Evolutionary conservation across 2,329 filamentous ascomycete genomes (phyloP), one percentile per base, ranked within the genome.

Genomic region (Clonostachys chloroleuca): DNA sequence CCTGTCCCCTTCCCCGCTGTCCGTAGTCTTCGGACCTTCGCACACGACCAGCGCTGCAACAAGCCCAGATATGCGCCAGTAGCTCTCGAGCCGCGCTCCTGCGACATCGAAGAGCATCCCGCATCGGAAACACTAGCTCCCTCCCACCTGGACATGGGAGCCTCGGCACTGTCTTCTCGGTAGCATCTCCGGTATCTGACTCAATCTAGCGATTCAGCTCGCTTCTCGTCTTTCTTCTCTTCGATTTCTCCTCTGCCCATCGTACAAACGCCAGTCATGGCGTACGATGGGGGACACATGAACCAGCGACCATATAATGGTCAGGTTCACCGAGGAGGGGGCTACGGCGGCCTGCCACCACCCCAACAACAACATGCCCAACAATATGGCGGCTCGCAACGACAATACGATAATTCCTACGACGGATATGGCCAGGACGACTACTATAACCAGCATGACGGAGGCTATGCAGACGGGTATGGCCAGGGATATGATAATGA

Each of bases 241-340:
- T 8, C 30, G 12, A 12, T 42, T 18, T 14, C 14, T 13, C 10
- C 16, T 40, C 42, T 9, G 30, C 24, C 24, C 24, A 30, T 30
- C 24, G 24, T 30, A 30, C 24, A 30, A 30, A 10, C 24, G 24
- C 24, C 24, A 30, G 24, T 40, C 14, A 81, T 81, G 77, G 73
- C 76, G 42, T 79, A 78, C 57, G 71, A 77, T 51, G 69, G 66
- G 51, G 70, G 66, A 51, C 77, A 74, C 44, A 52, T 53, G 18
- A 54, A 48, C 48, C 70, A 75, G 56, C 71, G 72, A 48, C 69
- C 70, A n/a, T 77, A 78, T 56, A 68, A 66, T 51, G 74, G 73
- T 36, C 69, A 66, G 34, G 71, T 68, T 47, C 66, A 68, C 37
- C 68, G 63, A 12, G 34, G 45, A 34, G 44, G 69, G 68, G 57